Conservation (phyloP, 345 rosid genomes). For the Microthlaspi erraticum region DNA sequence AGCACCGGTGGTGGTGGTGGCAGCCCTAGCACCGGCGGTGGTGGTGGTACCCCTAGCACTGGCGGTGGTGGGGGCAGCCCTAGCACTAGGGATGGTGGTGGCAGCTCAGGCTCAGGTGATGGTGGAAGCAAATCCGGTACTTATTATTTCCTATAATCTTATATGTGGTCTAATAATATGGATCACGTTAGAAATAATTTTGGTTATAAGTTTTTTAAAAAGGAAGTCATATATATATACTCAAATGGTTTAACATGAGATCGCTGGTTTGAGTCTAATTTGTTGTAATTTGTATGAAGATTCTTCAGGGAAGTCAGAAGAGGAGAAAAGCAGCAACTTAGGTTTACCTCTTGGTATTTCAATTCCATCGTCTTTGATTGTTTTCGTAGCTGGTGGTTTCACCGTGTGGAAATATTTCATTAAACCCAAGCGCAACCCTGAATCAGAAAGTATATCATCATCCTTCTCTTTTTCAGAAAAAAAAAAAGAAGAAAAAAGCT, state of each 20-base stretch:
- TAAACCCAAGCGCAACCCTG: slow-evolving; percentile 22
- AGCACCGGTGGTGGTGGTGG: slow-evolving; percentile 23
- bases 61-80: slow-evolving; percentile 19
- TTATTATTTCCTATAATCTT: background rate
- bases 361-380: slow-evolving; percentile 3
- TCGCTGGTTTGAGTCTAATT: background rate
- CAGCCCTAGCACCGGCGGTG: slow-evolving; percentile 14
- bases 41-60: background rate
- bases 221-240: too few relatives aligned
- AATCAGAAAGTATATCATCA: slow-evolving; percentile 22
- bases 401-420: background rate
- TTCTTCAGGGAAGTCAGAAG: slow-evolving; percentile 21
- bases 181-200: background rate
- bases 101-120: background rate
- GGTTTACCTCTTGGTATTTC: slow-evolving; percentile 26
- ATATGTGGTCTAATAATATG: background rate
- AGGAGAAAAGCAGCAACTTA: slow-evolving; percentile 16
- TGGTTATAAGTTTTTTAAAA: too few relatives aligned
- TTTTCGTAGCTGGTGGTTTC: background rate
- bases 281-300: slow-evolving; percentile 19
- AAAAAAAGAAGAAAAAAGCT: too few relatives aligned
- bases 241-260: background rate
- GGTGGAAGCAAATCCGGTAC: slow-evolving; percentile 34
- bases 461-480: background rate
- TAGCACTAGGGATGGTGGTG: background rate